Evolutionary conservation across 345 rosid genomes (phyloP).

Genomic region (Barbarea vulgaris): DNA sequence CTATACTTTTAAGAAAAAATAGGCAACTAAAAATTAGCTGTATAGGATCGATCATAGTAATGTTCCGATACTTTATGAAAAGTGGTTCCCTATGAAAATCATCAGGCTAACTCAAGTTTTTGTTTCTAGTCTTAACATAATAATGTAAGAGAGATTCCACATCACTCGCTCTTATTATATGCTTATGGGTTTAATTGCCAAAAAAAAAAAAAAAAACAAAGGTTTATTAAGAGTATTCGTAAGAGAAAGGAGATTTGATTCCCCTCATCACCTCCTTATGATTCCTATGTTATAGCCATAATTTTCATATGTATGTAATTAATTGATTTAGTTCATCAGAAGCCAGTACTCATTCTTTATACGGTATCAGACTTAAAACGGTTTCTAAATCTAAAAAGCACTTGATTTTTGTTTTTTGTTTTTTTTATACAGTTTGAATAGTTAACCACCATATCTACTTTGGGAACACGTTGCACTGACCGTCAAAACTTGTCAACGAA

Average conservation of each 20-base stretch:
- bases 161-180: not conserved
- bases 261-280: not conserved
- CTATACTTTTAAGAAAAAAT: not conserved
- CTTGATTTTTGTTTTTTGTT: not conserved
- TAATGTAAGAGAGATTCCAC: not conserved
- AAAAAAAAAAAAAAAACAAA: not conserved
- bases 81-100: not conserved
- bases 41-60: not conserved
- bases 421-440: not conserved
- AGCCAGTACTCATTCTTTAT: not conserved
- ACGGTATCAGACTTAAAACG: not conserved
- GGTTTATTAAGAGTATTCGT: not conserved
- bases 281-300: not conserved
- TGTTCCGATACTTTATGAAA: not conserved
- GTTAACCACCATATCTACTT: not conserved
- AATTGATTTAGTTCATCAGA: not conserved
- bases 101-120: conserved; percentile 18
- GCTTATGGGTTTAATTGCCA: not conserved
- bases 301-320: not conserved
- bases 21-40: not conserved
- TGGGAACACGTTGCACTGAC: not conserved
- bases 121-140: conserved; percentile 15
- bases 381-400: not conserved
- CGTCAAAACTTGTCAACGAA: not conserved
- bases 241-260: not conserved